Conservation (phyloP, 495 filamentous ascomycete genomes). For the Hypoxylon intermedium region DNA sequence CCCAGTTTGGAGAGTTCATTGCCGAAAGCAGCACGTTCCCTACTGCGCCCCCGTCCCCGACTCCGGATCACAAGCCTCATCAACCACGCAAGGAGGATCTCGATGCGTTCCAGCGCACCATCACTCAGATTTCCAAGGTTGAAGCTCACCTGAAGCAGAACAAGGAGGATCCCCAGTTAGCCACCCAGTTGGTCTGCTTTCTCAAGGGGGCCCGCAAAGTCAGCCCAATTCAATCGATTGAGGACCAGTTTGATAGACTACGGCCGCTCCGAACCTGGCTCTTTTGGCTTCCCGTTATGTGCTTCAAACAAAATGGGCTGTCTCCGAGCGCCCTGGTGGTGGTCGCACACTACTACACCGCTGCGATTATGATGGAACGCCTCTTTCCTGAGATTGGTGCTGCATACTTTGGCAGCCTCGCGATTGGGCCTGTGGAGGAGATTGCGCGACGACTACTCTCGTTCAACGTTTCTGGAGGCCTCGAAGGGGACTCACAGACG, state of each 20-base stretch:
- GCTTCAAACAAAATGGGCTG: slow-evolving; percentile 63
- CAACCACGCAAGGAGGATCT: slow-evolving; percentile 72
- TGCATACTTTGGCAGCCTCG: slow-evolving; percentile 81
- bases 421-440: slow-evolving; percentile 76
- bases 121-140: slow-evolving; percentile 71
- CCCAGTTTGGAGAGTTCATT: slow-evolving; percentile 83
- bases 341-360: slow-evolving; percentile 89
- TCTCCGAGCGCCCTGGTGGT: slow-evolving; percentile 76
- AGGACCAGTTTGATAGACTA: slow-evolving; percentile 86
- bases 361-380: slow-evolving; percentile 84
- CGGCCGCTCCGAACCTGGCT: slow-evolving; percentile 88
- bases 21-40: slow-evolving; percentile 74
- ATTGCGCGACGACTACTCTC: slow-evolving; percentile 69
- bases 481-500: slow-evolving; percentile 55
- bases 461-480: slow-evolving; percentile 53
- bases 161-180: slow-evolving; percentile 73
- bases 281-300: slow-evolving; percentile 86
- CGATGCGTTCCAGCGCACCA: slow-evolving; percentile 68
- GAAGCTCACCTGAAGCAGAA: slow-evolving; percentile 74
- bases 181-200: slow-evolving; percentile 82
- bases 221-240: slow-evolving; percentile 72
- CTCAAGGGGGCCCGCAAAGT: slow-evolving; percentile 78
- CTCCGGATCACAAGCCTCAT: slow-evolving; percentile 63
- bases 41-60: slow-evolving; percentile 65
- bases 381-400: slow-evolving; percentile 90